Evolutionary conservation across 805 yeast genomes (phyloP).

Genomic region (Cyberlindnera veronae): DNA sequence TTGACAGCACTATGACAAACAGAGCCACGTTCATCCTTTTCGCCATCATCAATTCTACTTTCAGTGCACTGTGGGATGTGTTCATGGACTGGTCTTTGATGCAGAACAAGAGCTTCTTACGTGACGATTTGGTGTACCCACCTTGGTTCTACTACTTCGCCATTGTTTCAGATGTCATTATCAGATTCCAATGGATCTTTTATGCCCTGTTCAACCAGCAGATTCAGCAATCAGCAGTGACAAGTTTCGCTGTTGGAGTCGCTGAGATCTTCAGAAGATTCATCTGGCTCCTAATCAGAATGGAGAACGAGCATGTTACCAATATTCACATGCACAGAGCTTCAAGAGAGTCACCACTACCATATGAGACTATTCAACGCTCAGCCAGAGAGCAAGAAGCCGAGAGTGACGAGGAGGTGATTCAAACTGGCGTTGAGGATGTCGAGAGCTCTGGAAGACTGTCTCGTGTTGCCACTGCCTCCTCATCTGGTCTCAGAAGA

Average conservation of each 20-base stretch:
- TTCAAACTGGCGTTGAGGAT: constrained; percentile 5
- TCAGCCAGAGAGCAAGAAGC: constrained; percentile 25
- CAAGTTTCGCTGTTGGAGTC: constrained; percentile 78
- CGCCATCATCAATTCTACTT: constrained; percentile 70
- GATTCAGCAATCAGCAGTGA: constrained; percentile 82
- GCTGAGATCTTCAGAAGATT: constrained; percentile 83
- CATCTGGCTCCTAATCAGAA: constrained; percentile 86
- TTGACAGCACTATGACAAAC: constrained; percentile 36
- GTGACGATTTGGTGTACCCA: constrained; percentile 71
- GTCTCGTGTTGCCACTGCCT: neutral
- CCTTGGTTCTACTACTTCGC: constrained; percentile 65
- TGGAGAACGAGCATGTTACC: constrained; percentile 95
- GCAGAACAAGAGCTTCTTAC: constrained; percentile 59
- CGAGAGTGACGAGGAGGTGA: constrained; percentile 1
- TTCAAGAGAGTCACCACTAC: constrained; percentile 80
- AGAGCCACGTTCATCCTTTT: constrained; percentile 65
- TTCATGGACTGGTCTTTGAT: constrained; percentile 94
- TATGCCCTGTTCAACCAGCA: constrained; percentile 75
- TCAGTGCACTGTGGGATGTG: constrained; percentile 80
- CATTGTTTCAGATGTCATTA: constrained; percentile 63
- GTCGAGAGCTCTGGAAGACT: constrained; percentile 2
- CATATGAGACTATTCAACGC: constrained; percentile 52
- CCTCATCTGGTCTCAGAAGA: constrained; percentile 14
- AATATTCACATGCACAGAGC: constrained; percentile 85
- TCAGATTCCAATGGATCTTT: constrained; percentile 90